Base-by-base conservation (phyloP, 371 early-diverging fungal genomes). In the Parasitella parasitica region DNA sequence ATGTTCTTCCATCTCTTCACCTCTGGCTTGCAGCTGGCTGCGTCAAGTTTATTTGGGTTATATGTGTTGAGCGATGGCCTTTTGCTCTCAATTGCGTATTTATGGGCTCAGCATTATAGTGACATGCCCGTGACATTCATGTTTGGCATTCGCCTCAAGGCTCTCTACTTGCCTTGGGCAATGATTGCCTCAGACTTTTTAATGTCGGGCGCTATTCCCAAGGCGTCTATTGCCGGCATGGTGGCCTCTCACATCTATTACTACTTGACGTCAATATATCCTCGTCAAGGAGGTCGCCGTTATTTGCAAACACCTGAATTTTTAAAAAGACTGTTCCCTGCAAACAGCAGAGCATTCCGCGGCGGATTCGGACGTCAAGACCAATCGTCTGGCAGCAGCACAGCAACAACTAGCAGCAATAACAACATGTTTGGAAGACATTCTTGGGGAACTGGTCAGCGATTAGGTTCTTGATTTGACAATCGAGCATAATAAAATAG, bases 101-200 rank as follows among this genome's bases (percentile, higher is more conserved):
- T 94, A 28, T 94, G 94, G 94, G 77, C 92, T 8, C 82, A 83
- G 67, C 75, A 88, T 65, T 80, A 89, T 59, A 67, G 83, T 15
- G 87, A 89, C 0, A 69, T 73, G 59, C 78, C 71, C 18, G 91
- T 95, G 0, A 78, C 82, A 0, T 93, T 94, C 72, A 85, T 94
- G 82, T 89, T 93, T 78, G 95, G 95, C 13, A 54, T 94, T 36
- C 85, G 78, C 57, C 91, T 95, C 75, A 89, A 90, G 76, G 95
- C 91, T 30, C 24, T 38, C 12, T 53, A 88, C 71, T 74, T 93
- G 30, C 91, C 93, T n/a, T 87, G 81, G 82, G 93, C 86, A 4
- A 72, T 89, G 62, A 64, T 86, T 18, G 84, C 71, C 13, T 84
- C 79, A 54, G 85, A 81, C 12, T 81, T 74, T 27, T 49, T 83